Percentiles rank a stretch among this genome's conserved stretches.
phyloP scores from a whole-genome alignment of 176 grass and related monocot species.

The Zea mays region DNA sequence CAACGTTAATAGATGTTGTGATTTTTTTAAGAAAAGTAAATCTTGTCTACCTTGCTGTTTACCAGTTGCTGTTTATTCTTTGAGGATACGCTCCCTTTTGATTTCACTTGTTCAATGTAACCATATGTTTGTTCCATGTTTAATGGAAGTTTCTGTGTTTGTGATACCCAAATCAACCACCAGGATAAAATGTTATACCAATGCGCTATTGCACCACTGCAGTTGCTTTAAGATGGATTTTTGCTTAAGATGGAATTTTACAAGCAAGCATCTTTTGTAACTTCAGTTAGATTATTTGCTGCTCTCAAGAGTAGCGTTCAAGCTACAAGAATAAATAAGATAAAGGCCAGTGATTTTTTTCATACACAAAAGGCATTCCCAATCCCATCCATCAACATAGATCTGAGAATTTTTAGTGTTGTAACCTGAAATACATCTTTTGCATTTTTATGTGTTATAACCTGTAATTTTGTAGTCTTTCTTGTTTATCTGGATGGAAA shows the following conservation, averaged over 20 bases:
- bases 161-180: neutral
- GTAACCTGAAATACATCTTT: neutral
- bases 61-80: neutral
- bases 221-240: slow-evolving; percentile 3
- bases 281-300: neutral
- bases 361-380: neutral
- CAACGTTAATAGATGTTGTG: neutral
- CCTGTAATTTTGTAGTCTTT: neutral
- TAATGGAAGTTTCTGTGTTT: neutral
- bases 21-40: neutral
- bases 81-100: neutral
- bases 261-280: neutral
- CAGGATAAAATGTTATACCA: neutral
- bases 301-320: neutral
- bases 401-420: neutral
- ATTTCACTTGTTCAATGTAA: slow-evolving; percentile 15
- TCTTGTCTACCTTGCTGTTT: neutral
- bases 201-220: neutral
- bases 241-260: neutral
- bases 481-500: neutral
- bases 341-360: neutral
- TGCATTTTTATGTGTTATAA: neutral
- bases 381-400: neutral
- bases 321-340: neutral
- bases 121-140: neutral